Conservation (phyloP, 2,329 filamentous ascomycete species). For the Colletotrichum sp. region DNA sequence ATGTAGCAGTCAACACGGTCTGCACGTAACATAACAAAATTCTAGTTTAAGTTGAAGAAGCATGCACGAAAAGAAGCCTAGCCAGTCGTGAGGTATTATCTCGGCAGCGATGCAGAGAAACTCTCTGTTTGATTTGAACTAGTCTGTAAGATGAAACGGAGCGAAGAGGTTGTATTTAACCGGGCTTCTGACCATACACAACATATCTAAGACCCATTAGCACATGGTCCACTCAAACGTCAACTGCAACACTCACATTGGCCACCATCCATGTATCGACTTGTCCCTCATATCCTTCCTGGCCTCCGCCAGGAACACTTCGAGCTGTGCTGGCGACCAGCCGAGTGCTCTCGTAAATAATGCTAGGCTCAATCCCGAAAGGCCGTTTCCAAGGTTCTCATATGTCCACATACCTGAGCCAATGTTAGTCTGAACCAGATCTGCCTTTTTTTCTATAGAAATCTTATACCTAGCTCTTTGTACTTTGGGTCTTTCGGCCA, state of each 20-base stretch:
- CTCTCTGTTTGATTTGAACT: background rate
- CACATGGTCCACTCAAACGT: accelerated
- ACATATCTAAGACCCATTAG: background rate
- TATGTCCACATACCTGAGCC: constrained; percentile 28
- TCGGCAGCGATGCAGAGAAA: background rate
- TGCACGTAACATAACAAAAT: no score
- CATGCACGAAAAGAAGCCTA: background rate
- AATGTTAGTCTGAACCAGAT: background rate
- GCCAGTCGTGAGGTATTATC: accelerated
- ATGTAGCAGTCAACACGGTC: no score
- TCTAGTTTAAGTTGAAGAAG: no score
- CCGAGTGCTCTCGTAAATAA: constrained; percentile 37
- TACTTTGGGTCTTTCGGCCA: constrained; percentile 57
- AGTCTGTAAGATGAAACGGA: background rate
- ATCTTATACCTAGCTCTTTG: constrained; percentile 51
- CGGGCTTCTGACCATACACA: background rate
- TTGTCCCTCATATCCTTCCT: constrained; percentile 36
- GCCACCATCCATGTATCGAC: constrained; percentile 41
- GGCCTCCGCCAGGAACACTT: constrained; percentile 36
- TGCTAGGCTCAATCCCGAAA: constrained; percentile 39
- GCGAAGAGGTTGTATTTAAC: background rate
- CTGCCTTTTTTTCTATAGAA: accelerated
- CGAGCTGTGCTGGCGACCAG: constrained; percentile 37
- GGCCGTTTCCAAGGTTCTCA: constrained; percentile 35
- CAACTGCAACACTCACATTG: constrained; percentile 31